phyloP scores from a whole-genome alignment of 2,329 filamentous ascomycete species.

The Thelonectria blattea region DNA sequence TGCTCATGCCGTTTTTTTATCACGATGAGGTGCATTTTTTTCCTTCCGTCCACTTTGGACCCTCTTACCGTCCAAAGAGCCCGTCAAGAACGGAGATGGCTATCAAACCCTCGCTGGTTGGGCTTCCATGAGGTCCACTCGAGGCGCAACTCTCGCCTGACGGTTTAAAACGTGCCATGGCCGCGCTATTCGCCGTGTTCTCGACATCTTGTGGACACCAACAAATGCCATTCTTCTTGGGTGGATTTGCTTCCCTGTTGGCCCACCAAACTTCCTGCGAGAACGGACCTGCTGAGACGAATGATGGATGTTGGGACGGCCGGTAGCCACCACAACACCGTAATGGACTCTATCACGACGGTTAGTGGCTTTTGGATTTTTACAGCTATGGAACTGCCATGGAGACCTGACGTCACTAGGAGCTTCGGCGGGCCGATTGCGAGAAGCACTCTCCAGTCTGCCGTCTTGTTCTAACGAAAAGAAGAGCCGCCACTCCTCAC shows the following conservation, averaged over 20 bases:
- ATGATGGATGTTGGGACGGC: slow-evolving; percentile 17
- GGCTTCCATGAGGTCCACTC: not conserved
- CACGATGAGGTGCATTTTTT: slow-evolving; percentile 4
- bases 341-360: slow-evolving; percentile 19
- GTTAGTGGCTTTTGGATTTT: slow-evolving; percentile 12
- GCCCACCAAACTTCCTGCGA: slow-evolving; percentile 14
- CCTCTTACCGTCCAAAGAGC: not conserved
- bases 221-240: not conserved
- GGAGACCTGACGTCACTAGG: slow-evolving; percentile 31
- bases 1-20: slow-evolving; percentile 9
- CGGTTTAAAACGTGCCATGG: slow-evolving; percentile 28
- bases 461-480: not conserved
- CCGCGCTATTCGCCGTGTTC: slow-evolving; percentile 5
- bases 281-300: slow-evolving; percentile 7
- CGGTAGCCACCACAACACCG: slow-evolving; percentile 2
- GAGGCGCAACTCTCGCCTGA: slow-evolving; percentile 1
- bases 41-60: slow-evolving; percentile 1
- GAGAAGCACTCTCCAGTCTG: not conserved
- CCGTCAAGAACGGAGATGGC: slow-evolving; percentile 23
- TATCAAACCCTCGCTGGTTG: slow-evolving; percentile 3
- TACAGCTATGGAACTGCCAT: slow-evolving; percentile 6
- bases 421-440: slow-evolving; percentile 25
- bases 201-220: slow-evolving; percentile 10
- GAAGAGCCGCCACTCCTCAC: not conserved
- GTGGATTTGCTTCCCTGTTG: slow-evolving; percentile 7